phyloP scores from a whole-genome alignment of 257 asterid genomes.

The Solanum chmielewskii region DNA sequence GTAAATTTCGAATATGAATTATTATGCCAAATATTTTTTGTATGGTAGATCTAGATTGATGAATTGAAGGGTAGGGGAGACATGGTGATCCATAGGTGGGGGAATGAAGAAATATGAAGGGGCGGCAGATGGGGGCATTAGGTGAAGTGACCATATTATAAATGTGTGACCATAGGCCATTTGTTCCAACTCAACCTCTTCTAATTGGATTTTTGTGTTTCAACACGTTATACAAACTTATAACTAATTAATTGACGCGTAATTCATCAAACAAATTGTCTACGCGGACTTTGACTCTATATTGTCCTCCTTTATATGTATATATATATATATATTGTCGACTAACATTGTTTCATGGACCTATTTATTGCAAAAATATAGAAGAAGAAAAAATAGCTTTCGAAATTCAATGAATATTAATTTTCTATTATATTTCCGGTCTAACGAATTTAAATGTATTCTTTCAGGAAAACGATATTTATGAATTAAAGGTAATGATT shows the following conservation, averaged over 20 bases:
- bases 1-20: neutral
- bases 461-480: too few species aligned
- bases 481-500: neutral
- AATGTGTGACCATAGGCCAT: neutral
- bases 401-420: neutral
- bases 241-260: slow-evolving; percentile 19
- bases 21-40: neutral
- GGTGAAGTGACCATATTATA: neutral
- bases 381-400: neutral
- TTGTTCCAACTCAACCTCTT: slow-evolving; percentile 1
- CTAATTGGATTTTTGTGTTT: slow-evolving; percentile 1
- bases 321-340: neutral
- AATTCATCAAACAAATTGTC: neutral
- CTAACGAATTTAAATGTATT: neutral
- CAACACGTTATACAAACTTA: neutral
- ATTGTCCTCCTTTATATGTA: neutral
- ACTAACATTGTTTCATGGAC: neutral
- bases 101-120: neutral
- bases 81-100: neutral
- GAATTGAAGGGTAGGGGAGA: neutral
- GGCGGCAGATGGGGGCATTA: neutral
- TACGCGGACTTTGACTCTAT: neutral
- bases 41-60: neutral
- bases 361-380: neutral
- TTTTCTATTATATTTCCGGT: too few species aligned